Conservation (phyloP, 169 alveolate genomes). For the Eimeria necatrix region DNA sequence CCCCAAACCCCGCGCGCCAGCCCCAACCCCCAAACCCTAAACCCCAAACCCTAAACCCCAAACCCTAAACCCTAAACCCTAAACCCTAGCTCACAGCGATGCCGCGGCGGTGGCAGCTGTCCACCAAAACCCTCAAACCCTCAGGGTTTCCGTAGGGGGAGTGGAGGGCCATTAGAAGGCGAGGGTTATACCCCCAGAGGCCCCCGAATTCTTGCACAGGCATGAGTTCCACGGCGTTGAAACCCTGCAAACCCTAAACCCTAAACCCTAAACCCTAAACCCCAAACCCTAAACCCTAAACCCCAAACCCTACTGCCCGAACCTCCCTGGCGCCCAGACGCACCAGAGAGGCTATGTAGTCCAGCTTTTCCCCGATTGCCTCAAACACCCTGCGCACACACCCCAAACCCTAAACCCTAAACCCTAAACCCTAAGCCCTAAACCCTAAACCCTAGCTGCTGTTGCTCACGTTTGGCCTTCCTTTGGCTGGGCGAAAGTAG, state of each 20-base stretch:
- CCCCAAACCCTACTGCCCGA: too few relatives aligned
- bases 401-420: not conserved
- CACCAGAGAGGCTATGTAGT: not conserved
- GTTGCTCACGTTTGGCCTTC: not conserved
- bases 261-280: not conserved
- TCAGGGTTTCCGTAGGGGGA: slow-evolving; percentile 77
- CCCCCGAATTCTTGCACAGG: slow-evolving; percentile 85
- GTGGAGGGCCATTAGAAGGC: slow-evolving; percentile 78
- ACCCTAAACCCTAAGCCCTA: not conserved
- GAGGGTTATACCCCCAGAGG: slow-evolving; percentile 86
- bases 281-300: too few relatives aligned
- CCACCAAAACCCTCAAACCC: slow-evolving; percentile 73
- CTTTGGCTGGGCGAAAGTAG: slow-evolving; percentile 14
- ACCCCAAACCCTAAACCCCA: too few relatives aligned
- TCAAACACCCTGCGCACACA: slow-evolving; percentile 31
- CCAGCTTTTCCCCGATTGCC: not conserved
- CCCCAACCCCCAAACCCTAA: too few relatives aligned
- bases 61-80: too few relatives aligned
- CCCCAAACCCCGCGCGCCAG: not conserved
- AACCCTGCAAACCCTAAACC: slow-evolving; percentile 60
- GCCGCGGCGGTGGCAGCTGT: slow-evolving; percentile 76
- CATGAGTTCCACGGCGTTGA: slow-evolving; percentile 83
- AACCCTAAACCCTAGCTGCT: not conserved
- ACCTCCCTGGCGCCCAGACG: not conserved
- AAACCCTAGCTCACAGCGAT: slow-evolving; percentile 55